Conservation (phyloP, 495 filamentous ascomycete species). For the Delitschia confertaspora region DNA sequence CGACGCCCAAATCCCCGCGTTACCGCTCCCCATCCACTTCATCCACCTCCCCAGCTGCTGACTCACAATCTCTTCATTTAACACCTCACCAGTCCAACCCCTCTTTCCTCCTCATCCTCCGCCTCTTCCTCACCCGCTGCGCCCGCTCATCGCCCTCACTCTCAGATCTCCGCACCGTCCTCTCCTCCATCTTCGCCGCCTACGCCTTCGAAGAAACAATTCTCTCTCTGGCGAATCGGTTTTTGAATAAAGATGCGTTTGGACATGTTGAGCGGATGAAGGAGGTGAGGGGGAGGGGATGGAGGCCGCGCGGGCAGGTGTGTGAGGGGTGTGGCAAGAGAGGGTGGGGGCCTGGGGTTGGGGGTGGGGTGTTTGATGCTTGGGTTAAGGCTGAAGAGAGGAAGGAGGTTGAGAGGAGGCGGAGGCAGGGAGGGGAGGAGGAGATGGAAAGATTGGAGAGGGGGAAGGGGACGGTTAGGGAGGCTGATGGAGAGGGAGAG, state of each 20-base stretch:
- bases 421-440: slow-evolving; percentile 19
- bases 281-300: slow-evolving; percentile 71
- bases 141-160: slow-evolving; percentile 74
- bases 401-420: slow-evolving; percentile 28
- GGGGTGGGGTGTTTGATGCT: slow-evolving; percentile 65
- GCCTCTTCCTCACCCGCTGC: slow-evolving; percentile 80
- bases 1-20: slow-evolving; percentile 42
- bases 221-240: slow-evolving; percentile 69
- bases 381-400: slow-evolving; percentile 60
- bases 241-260: slow-evolving; percentile 86
- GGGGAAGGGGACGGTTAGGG: slow-evolving; percentile 7
- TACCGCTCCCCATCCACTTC: slow-evolving; percentile 31
- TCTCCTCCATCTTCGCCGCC: slow-evolving; percentile 83
- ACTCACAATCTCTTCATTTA: slow-evolving; percentile 15
- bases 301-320: slow-evolving; percentile 74
- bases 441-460: slow-evolving; percentile 20
- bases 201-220: slow-evolving; percentile 91
- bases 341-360: slow-evolving; percentile 84
- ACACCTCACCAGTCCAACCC: slow-evolving; percentile 49
- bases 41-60: slow-evolving; percentile 31
- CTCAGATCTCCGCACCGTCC: slow-evolving; percentile 73
- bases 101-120: slow-evolving; percentile 81
- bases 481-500: slow-evolving; percentile 19
- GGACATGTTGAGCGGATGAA: slow-evolving; percentile 69
- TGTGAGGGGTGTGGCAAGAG: slow-evolving; percentile 79